Percentiles rank a stretch among this genome's conserved stretches.
Conservation (phyloP, 2,329 filamentous ascomycete genomes). For the Penicillium psychrosexuale region DNA sequence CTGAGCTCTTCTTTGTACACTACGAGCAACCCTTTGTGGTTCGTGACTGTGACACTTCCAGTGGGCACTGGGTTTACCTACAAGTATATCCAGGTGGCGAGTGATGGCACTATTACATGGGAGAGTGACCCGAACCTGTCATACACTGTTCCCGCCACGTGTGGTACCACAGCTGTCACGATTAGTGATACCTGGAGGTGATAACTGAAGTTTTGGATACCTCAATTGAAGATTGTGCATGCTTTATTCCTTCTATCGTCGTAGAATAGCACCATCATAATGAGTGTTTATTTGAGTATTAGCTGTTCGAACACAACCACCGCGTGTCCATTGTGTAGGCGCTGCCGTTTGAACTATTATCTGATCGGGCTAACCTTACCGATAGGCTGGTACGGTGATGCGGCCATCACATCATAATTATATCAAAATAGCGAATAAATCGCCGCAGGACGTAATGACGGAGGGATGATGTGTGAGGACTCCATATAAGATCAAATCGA, state of each 20-base stretch:
- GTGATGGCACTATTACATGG: slow-evolving; percentile 7
- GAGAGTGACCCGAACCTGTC: slow-evolving; percentile 34
- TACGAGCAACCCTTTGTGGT: slow-evolving; percentile 60
- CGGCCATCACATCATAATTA: background rate
- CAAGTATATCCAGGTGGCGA: slow-evolving; percentile 9
- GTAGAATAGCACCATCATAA: background rate
- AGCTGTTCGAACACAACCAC: background rate
- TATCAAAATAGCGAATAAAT: background rate
- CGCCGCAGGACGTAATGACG: background rate
- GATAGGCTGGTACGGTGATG: too few species aligned
- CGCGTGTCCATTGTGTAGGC: background rate
- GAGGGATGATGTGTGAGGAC: background rate
- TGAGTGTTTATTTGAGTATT: background rate
- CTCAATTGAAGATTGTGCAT: background rate
- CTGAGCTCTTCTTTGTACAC: slow-evolving; percentile 62
- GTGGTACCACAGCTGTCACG: slow-evolving; percentile 30
- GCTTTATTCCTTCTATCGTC: background rate
- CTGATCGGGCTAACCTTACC: too few species aligned
- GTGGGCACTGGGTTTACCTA: slow-evolving; percentile 52
- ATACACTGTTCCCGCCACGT: slow-evolving; percentile 42
- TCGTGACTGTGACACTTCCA: slow-evolving; percentile 52
- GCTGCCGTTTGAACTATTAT: too few species aligned
- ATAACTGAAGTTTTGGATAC: too few species aligned
- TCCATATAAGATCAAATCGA: too few species aligned
- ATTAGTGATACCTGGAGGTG: slow-evolving; percentile 40